Percentiles rank a stretch among this genome's conserved stretches.
phyloP scores from a whole-genome alignment of 768 basidiomycete species.

The Heimioporus sp. region DNA sequence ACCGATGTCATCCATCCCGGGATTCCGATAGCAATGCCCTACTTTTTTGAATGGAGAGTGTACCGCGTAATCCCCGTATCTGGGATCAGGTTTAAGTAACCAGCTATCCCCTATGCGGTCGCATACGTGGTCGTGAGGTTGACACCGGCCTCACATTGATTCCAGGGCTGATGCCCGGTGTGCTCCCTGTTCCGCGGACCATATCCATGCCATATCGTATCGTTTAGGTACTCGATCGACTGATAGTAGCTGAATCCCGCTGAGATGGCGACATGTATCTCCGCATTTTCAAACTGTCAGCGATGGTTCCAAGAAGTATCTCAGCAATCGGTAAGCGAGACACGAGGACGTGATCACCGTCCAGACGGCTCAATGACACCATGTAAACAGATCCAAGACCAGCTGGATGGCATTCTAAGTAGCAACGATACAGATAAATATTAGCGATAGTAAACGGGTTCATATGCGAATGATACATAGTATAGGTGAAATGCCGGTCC shows the following conservation, averaged over 20 bases:
- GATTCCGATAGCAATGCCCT: background rate
- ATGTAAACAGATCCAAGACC: background rate
- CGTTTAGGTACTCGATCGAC: background rate
- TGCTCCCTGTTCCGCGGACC: background rate
- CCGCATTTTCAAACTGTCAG: background rate
- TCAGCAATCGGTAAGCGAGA: background rate
- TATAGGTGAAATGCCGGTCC: constrained; percentile 7
- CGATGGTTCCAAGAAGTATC: background rate
- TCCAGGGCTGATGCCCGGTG: background rate
- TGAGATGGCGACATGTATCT: background rate
- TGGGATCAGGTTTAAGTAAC: background rate
- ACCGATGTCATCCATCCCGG: background rate
- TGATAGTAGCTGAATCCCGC: background rate
- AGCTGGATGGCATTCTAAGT: background rate
- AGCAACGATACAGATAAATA: background rate
- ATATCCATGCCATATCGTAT: background rate
- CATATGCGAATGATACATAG: constrained; percentile 8
- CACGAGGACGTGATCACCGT: background rate
- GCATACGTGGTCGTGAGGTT: background rate
- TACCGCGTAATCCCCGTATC: background rate
- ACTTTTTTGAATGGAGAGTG: too few species aligned
- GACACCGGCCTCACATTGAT: background rate
- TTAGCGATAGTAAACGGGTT: constrained; percentile 2
- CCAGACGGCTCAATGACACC: background rate
- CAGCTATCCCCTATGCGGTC: constrained; percentile 1